Base-by-base conservation (phyloP, 768 basidiomycete species). In the Pulveroboletus sp. region DNA sequence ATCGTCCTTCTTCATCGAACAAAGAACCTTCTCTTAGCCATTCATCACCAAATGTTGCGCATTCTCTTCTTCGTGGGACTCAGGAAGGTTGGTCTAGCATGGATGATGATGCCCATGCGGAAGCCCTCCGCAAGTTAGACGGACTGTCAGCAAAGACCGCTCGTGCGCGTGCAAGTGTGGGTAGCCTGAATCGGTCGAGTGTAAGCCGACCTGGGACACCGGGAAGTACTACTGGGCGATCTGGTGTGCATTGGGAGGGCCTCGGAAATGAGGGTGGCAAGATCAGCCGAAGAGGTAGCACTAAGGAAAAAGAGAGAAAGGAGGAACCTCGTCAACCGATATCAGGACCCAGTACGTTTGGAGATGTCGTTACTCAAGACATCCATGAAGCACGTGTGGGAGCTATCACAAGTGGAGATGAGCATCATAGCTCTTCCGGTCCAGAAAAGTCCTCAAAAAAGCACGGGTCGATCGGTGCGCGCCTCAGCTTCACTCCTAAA, bases 41-140 rank as follows among this genome's bases (percentile, higher is more conserved):
- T 57, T 71, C 83, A 33, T 63, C 68, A 18, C 73, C 85, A 6
- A 86, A 78, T 62, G 88, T 93, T 40, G 90, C 87, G 0, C 90
- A 93, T 62, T 91, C 89, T 1, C 72, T 92, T 47, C 77, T 93
- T 24, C 81, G 89, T 56, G 91, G 91, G 10, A 91, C 87, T 6
- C 90, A 93, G 65, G 86, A 91, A 65, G 91, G 91, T 26, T 93
- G 89, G 89, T 85, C 85, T 14, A 88, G 81, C 52, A 76, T 93
- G 59, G 86, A 91, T 59, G 91, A 94, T 62, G 85, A 89, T 59
- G 85, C 86, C 14, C 93, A 95, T 7, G 89, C 82, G 7, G 93
- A 95, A 60, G 91, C 92, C 8, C 74, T 99, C 32, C 81, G 93
- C 47, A 96, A 95, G 70, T 71, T 99, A 24, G 95, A 99, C 60